These are phyloP conservation scores for Angomonas deanei DNA, from an alignment of 208 protist species.

Conservation along the genomic window DNA sequence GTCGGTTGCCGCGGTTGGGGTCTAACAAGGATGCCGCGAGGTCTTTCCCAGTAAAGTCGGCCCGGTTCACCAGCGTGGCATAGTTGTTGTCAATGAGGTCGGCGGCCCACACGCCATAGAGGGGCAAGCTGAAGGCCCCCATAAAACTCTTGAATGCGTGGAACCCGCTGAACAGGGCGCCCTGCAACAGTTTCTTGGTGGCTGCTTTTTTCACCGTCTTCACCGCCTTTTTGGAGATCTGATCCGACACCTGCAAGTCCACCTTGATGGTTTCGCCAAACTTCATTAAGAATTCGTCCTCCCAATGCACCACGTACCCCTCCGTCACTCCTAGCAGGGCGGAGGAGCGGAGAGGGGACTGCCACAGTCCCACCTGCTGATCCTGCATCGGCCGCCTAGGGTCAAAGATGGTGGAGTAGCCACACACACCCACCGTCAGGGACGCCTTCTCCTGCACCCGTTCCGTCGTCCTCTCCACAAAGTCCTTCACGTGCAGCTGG, in stretches of 20 bases:
- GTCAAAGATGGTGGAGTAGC: constrained; percentile 72
- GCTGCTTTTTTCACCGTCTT: constrained; percentile 27
- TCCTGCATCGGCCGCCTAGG: constrained; percentile 55
- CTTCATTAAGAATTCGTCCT: constrained; percentile 53
- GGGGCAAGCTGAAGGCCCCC: constrained; percentile 57
- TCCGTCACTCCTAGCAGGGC: constrained; percentile 41
- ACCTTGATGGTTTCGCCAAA: constrained; percentile 66
- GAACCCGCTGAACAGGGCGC: constrained; percentile 60
- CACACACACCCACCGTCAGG: constrained; percentile 65
- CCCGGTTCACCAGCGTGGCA: constrained; percentile 60
- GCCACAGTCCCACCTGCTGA: constrained; percentile 79
- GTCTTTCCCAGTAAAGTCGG: constrained; percentile 69
- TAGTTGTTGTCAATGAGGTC: constrained; percentile 86
- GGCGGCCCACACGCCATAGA: constrained; percentile 71
- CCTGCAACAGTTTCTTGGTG: constrained; percentile 46
- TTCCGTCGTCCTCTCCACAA: constrained; percentile 30
- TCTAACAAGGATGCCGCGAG: constrained; percentile 68
- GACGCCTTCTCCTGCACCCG: constrained; percentile 22
- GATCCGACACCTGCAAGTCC: constrained; percentile 43
- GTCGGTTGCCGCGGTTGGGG: constrained; percentile 53
- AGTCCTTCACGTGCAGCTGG: constrained; percentile 39
- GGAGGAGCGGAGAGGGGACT: constrained; percentile 23
- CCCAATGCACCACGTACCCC: constrained; percentile 73
- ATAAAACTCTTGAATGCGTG: constrained; percentile 61
- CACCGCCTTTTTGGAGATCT: constrained; percentile 25